Evolutionary conservation across 2,329 filamentous ascomycete genomes (phyloP).

Genomic region (Colletotrichum eleusines): DNA sequence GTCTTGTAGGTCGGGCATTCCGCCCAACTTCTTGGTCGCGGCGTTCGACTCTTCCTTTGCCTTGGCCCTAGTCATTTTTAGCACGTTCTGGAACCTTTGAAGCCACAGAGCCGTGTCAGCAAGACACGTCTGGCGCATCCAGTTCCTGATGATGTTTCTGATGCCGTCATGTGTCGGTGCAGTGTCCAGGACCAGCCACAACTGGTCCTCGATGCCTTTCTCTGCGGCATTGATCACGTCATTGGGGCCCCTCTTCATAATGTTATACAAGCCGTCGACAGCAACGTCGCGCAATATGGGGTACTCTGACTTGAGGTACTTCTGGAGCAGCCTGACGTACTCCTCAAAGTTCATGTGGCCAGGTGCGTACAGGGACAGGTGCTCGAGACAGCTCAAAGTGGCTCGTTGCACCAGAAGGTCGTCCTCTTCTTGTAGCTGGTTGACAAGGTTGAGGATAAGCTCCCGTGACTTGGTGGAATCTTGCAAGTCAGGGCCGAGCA

Average conservation of each 20-base stretch:
- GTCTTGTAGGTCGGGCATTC: conserved; percentile 85
- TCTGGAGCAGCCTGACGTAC: conserved; percentile 87
- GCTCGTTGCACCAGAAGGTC: conserved; percentile 79
- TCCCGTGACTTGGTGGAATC: conserved; percentile 93
- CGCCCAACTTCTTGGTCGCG: conserved; percentile 57
- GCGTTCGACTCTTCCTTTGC: conserved; percentile 64
- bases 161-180: conserved; percentile 82
- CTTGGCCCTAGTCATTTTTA: conserved; percentile 87
- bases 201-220: conserved; percentile 84
- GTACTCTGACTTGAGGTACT: conserved; percentile 77
- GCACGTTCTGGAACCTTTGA: conserved; percentile 85
- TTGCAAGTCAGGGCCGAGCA: conserved; percentile 93
- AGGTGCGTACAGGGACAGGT: conserved; percentile 91
- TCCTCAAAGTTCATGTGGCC: conserved; percentile 85
- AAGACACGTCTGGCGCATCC: conserved; percentile 91
- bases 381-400: conserved; percentile 86
- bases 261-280: conserved; percentile 88
- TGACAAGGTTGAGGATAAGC: conserved; percentile 87
- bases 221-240: conserved; percentile 84
- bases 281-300: conserved; percentile 81
- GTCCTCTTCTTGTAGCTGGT: conserved; percentile 78
- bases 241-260: conserved; percentile 92
- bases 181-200: conserved; percentile 90
- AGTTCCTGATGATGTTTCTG: conserved; percentile 89
- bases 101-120: conserved; percentile 88